Evolutionary conservation across 2,329 filamentous ascomycete species (phyloP).

Genomic region (Boeremia exigua): DNA sequence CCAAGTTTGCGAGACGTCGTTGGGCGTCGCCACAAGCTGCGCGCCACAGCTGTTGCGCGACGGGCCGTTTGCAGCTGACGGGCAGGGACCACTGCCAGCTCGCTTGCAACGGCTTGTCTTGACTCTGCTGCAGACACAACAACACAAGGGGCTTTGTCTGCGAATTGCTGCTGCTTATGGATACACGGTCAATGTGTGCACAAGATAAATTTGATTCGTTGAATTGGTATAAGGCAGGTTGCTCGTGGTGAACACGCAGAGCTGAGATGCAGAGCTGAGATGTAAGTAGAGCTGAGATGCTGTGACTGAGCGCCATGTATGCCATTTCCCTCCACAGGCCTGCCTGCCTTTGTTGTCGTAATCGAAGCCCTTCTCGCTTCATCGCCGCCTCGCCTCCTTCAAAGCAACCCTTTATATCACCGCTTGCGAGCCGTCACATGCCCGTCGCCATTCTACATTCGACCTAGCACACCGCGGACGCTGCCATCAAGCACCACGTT

Average conservation of each 20-base stretch:
- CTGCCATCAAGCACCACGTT: constrained; percentile 62
- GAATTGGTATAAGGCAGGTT: not conserved
- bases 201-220: no score
- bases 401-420: not conserved
- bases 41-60: not conserved
- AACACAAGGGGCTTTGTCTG: not conserved
- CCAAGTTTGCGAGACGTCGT: not conserved
- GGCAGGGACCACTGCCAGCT: not conserved
- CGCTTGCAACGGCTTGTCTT: constrained; percentile 1
- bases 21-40: not conserved
- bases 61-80: not conserved
- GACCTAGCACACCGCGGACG: constrained; percentile 54
- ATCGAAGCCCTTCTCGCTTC: no score
- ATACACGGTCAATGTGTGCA: no score
- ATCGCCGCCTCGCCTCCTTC: not conserved
- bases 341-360: no score
- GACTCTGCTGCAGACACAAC: not conserved
- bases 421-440: not conserved
- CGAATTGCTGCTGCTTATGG: no score
- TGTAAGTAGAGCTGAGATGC: not conserved
- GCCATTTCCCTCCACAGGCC: not conserved
- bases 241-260: not conserved
- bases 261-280: not conserved
- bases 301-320: constrained; percentile 1
- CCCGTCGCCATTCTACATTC: constrained; percentile 26